phyloP scores from a whole-genome alignment of 163 green algal species.

The Chlamydomonas reinhardtii region DNA sequence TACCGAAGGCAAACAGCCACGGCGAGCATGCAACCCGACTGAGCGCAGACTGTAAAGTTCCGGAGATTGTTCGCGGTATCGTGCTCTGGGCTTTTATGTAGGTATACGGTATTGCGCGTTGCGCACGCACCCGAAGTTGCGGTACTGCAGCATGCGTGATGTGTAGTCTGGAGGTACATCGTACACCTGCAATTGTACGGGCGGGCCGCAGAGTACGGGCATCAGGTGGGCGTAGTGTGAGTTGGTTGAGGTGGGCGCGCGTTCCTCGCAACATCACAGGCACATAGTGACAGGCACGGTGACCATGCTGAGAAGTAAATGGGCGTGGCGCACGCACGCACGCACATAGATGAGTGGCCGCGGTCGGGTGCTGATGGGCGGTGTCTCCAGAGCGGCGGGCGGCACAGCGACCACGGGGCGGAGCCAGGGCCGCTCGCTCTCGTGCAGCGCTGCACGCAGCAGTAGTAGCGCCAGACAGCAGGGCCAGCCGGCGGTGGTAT shows the following conservation, averaged over 20 bases:
- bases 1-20: too few species aligned
- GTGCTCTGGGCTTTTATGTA: too few species aligned
- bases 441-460: not conserved
- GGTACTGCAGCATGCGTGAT: constrained; percentile 50
- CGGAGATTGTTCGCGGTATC: too few species aligned
- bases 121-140: not conserved
- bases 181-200: constrained; percentile 30
- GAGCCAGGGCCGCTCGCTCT: constrained; percentile 4
- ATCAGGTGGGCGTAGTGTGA: too few species aligned
- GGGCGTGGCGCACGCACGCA: not conserved
- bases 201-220: too few species aligned
- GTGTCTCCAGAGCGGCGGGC: not conserved
- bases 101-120: too few species aligned
- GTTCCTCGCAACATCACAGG: too few species aligned
- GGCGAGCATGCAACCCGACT: too few species aligned
- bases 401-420: not conserved
- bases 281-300: too few species aligned
- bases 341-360: constrained; percentile 46
- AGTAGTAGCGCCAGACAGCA: not conserved
- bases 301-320: too few species aligned
- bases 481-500: not conserved
- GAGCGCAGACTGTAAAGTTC: too few species aligned
- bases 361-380: not conserved
- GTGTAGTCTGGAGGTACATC: constrained; percentile 50
- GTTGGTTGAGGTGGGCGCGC: too few species aligned